Base-by-base conservation (phyloP, 1,139 yeast species). In the Hyphopichia fennica region DNA sequence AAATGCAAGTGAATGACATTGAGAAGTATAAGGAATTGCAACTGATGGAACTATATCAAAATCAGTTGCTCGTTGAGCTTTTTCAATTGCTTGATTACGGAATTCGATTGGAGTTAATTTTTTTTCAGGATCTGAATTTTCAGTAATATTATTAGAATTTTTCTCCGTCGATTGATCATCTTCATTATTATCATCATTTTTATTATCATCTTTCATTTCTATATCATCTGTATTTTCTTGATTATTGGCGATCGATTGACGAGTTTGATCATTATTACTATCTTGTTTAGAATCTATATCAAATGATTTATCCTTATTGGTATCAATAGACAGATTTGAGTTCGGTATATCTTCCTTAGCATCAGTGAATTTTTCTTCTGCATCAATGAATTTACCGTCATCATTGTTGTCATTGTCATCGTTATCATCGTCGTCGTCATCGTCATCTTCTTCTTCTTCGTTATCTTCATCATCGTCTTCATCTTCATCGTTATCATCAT, bases 1-100 rank as follows among this genome's bases (percentile, higher is more conserved):
- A 42, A 90, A 72, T 7, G 95, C 86, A 40, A 93, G 57, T 7
- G 95, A 76, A 62, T 90, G 90, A 35, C 95, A 82, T 40, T 82
- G 81, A 0, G 84, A 63, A 2, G 87, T 69, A 49, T 83, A 82
- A 1, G 91, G 91, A 8, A 86, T 81, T 5, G 91, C 90, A 18
- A 83, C 88, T 3, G 81, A 72, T 1, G 95, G 93, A 29, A 72
- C 63, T 2, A 85, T 78, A 42, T 81, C 87, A 48, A 79, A 81
- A 2, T 69, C 65, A 1, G 71, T 67, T 1, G 86, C 80, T 2
- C 62, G 40, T 39, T 63, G 61, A 1, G 84, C 79, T 36, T 72
- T 72, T 30, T 62, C 57, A 3, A 67, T 62, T 19, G 78, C 58
- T 30, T 65, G 63, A 35, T 67, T 67, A 41, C 82, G 67, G 39